These are phyloP conservation scores for Parascedosporium putredinis DNA, from an alignment of 2,329 filamentous ascomycete species.

Conservation along the genomic window DNA sequence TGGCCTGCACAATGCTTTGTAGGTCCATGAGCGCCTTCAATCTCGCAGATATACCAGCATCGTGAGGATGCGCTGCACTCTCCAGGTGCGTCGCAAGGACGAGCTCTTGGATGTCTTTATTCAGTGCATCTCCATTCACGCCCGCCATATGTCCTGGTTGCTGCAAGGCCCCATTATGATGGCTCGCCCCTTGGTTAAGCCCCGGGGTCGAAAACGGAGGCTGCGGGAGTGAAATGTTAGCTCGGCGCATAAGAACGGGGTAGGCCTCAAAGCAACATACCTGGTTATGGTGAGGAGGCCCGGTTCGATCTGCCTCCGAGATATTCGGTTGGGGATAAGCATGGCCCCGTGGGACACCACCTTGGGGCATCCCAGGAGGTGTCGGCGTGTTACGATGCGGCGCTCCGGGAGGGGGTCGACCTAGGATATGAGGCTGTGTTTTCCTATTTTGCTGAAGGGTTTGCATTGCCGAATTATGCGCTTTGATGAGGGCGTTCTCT, in stretches of 20 bases:
- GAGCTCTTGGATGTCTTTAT: conserved; percentile 71
- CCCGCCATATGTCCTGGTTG: conserved; percentile 20
- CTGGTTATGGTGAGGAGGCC: conserved; percentile 6
- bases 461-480: conserved; percentile 51
- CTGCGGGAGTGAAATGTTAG: conserved; percentile 3
- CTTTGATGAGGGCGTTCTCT: conserved; percentile 87
- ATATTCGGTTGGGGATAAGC: conserved; percentile 1
- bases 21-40: conserved; percentile 79
- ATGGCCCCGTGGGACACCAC: not conserved
- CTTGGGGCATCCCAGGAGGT: conserved; percentile 42
- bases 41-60: conserved; percentile 65
- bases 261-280: conserved; percentile 5
- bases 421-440: conserved; percentile 41
- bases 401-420: conserved; percentile 36
- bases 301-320: not conserved
- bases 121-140: conserved; percentile 63
- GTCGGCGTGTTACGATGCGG: conserved; percentile 66
- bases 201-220: not conserved
- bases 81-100: conserved; percentile 64
- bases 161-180: not conserved
- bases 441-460: conserved; percentile 37
- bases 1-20: conserved; percentile 61
- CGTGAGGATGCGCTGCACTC: conserved; percentile 65
- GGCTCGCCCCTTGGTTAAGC: not conserved
- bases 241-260: not conserved